Base-by-base conservation (phyloP, 345 rosid genomes). In the Sonneratia caseolaris region DNA sequence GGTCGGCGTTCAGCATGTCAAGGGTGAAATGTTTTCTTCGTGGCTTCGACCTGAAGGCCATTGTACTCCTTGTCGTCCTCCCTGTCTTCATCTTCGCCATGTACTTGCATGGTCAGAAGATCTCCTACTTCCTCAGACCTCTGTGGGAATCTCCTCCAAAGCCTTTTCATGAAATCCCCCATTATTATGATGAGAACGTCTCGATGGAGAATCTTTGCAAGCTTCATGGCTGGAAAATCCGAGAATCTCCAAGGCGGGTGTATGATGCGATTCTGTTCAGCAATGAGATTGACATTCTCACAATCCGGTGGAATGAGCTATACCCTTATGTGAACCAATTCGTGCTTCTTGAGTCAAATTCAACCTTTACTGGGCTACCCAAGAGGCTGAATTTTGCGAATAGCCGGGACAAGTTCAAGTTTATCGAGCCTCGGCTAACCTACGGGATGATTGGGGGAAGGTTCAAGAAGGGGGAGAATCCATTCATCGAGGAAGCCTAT, bases 401-500 rank as follows among this genome's bases (percentile, higher is more conserved):
- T 3, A 89, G 85, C 51, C 81, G 88, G 24, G 81, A 77, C 24
- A 76, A 76, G 70, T 94, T 91, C 72, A 75, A 84, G 73, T 94
- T 91, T 73, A 73, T 88, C 36, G 94, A 85, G 81, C 85, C 89
- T 43, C 86, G 96, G 68, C 76, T 94, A 76, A 88, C 89, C 37
- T 94, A 91, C 76, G 97, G 98, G 71, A 86, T 73, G 77, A 80
- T 91, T 43, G 92, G 89, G 27, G 97, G 98, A 43, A 81, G 98
- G 64, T 93, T 93, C 71, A 87, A 68, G 85, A 87, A 80, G 82
- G 92, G 94, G 0, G 97, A 91, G 69, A 93, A 93, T 71, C 98
- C 98, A 1, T 93, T 93, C 71, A 85, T 93, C 10, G 97, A 93
- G 83, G 98, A 93, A 76, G 92, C 97, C 0, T 91, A 91, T 76